phyloP scores from a whole-genome alignment of 164 flowering plant genomes.

The Kalanchoe fedtschenkoi region DNA sequence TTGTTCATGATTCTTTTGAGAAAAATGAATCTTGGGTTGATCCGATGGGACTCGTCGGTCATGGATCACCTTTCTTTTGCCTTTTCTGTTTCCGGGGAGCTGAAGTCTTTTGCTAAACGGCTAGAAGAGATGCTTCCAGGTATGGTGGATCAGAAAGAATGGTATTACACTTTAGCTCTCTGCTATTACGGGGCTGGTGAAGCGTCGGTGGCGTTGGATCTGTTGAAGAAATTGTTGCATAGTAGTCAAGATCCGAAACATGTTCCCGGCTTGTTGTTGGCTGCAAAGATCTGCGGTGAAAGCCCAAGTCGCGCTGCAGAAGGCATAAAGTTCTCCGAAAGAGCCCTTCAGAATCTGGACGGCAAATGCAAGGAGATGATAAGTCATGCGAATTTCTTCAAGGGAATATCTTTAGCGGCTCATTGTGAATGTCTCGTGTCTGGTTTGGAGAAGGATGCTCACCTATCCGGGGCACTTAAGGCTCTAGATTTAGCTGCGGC shows the following conservation, averaged over 20 bases:
- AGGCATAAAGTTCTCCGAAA: conserved; percentile 43
- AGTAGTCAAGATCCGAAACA: conserved; percentile 35
- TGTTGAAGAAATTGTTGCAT: conserved; percentile 43
- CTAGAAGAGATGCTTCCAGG: conserved; percentile 66
- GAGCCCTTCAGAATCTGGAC: conserved; percentile 23
- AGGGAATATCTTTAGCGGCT: conserved; percentile 50
- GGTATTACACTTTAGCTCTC: conserved; percentile 48
- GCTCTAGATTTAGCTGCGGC: conserved; percentile 52
- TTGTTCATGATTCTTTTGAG: conserved; percentile 57
- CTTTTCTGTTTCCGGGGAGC: conserved; percentile 56
- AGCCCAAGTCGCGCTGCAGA: conserved; percentile 34
- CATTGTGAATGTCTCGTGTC: conserved; percentile 39
- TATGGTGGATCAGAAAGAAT: conserved; percentile 38
- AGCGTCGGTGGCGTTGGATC: conserved; percentile 44
- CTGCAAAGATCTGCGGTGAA: conserved; percentile 73
- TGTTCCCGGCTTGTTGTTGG: conserved; percentile 43
- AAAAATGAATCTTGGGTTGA: conserved; percentile 33
- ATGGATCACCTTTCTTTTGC: conserved; percentile 80
- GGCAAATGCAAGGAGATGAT: conserved; percentile 35
- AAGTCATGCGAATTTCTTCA: conserved; percentile 45
- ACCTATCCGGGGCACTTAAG: conserved; percentile 50
- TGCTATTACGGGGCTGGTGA: conserved; percentile 82
- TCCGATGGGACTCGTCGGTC: conserved; percentile 76
- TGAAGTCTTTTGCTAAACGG: conserved; percentile 41
- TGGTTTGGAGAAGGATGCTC: conserved; percentile 36